phyloP scores from a whole-genome alignment of 78 protist species.

The Dictyostelium brefeldianum region DNA sequence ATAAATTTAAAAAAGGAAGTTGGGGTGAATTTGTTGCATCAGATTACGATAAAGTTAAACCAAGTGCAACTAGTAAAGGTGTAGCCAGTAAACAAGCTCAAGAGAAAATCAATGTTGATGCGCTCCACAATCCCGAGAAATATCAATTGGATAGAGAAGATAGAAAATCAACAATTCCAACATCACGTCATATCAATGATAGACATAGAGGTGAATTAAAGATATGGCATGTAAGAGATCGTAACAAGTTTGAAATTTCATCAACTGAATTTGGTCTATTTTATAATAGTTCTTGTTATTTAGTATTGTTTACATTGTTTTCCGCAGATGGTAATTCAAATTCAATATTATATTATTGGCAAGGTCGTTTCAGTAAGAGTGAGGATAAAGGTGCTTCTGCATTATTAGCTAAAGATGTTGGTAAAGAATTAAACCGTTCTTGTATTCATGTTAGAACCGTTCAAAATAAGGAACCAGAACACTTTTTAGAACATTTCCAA shows the following conservation, averaged over 20 bases:
- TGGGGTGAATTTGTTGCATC: conserved; percentile 27
- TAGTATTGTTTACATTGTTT: conserved; percentile 23
- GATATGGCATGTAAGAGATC: conserved; percentile 28
- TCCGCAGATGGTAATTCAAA: background rate
- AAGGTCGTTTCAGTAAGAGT: conserved; percentile 16
- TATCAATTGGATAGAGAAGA: conserved; percentile 15
- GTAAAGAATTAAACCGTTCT: background rate
- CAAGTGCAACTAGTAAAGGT: conserved; percentile 20
- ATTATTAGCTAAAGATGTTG: conserved; percentile 29
- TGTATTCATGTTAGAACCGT: conserved; percentile 50
- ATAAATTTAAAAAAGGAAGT: conserved; percentile 34
- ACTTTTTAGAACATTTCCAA: conserved; percentile 36
- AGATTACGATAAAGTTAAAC: background rate
- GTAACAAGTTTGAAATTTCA: conserved; percentile 7
- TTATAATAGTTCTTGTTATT: conserved; percentile 26
- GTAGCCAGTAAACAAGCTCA: background rate
- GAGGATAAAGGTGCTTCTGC: conserved; percentile 43
- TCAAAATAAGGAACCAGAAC: conserved; percentile 50
- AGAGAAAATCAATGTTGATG: conserved; percentile 44
- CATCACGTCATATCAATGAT: background rate
- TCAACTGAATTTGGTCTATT: conserved; percentile 36
- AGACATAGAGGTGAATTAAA: conserved; percentile 18
- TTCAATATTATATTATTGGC: conserved; percentile 28
- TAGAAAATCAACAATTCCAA: conserved; percentile 30
- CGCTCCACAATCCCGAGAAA: conserved; percentile 42